Percentiles rank a stretch among this genome's conserved stretches.
Evolutionary conservation across 768 basidiomycete genomes (phyloP).

Genomic region (Serendipita sp.): DNA sequence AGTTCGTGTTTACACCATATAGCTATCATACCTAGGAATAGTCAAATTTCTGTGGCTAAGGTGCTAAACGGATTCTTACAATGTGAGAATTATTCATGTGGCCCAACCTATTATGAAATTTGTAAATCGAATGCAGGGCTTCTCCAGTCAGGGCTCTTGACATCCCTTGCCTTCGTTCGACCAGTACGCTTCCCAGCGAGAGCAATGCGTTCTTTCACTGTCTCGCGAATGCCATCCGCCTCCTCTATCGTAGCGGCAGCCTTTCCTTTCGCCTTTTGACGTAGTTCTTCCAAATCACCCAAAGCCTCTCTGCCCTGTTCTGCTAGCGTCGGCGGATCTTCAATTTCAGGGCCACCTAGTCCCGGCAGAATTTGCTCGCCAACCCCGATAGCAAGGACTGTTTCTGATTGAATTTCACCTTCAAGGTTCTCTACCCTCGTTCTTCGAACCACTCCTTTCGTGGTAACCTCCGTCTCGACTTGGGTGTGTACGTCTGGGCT

Average conservation of each 20-base stretch:
- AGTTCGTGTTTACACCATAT: too few species aligned
- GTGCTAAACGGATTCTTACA: too few species aligned
- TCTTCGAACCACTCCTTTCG: slow-evolving; percentile 15
- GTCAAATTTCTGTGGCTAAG: too few species aligned
- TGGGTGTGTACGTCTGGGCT: not conserved
- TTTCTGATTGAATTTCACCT: slow-evolving; percentile 9
- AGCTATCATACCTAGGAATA: too few species aligned
- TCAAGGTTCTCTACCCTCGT: slow-evolving; percentile 11
- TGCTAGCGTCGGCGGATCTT: not conserved
- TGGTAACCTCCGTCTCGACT: slow-evolving; percentile 12
- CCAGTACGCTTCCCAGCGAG: slow-evolving; percentile 6
- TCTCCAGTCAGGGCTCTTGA: slow-evolving; percentile 23
- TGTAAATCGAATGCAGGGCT: slow-evolving; percentile 35
- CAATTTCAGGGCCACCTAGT: slow-evolving; percentile 14
- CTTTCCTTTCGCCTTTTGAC: not conserved
- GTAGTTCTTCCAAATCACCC: not conserved
- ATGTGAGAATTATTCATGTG: not conserved
- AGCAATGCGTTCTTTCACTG: slow-evolving; percentile 7
- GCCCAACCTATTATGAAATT: slow-evolving; percentile 14
- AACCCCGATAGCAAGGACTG: slow-evolving; percentile 16
- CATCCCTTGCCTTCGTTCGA: slow-evolving; percentile 6
- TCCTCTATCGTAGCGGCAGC: slow-evolving; percentile 9
- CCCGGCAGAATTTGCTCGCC: slow-evolving; percentile 18
- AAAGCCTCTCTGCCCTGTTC: not conserved
- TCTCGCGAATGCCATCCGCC: slow-evolving; percentile 6